phyloP scores from a whole-genome alignment of 2,329 filamentous ascomycete species.

The Pseudofabraea citricarpa region DNA sequence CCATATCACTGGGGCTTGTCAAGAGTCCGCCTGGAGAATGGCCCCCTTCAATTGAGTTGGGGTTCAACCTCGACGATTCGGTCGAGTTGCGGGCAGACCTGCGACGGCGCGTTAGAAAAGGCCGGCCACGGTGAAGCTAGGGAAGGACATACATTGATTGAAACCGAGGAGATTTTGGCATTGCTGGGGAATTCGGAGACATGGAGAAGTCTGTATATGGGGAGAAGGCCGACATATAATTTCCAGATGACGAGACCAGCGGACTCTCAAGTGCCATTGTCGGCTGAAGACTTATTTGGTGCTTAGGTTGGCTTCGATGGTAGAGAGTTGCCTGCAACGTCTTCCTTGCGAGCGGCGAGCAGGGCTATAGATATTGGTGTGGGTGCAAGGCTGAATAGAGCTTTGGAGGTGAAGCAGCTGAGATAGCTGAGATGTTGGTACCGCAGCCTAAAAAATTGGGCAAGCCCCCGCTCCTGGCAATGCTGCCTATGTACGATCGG shows the following conservation, averaged over 20 bases:
- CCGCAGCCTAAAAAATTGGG: too few relatives aligned
- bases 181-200: constrained; percentile 45
- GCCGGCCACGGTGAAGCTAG: constrained; percentile 1
- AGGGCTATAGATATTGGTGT: constrained; percentile 16
- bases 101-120: constrained; percentile 16
- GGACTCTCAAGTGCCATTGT: constrained; percentile 58
- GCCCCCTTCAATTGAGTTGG: constrained; percentile 36
- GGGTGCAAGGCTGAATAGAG: constrained; percentile 19
- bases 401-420: constrained; percentile 2
- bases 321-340: too few relatives aligned
- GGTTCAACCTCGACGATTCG: constrained; percentile 46
- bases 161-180: constrained; percentile 39
- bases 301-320: too few relatives aligned
- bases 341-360: constrained; percentile 8
- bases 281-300: constrained; percentile 15
- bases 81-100: constrained; percentile 39
- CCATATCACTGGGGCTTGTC: constrained; percentile 62
- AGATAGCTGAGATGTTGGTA: too few relatives aligned
- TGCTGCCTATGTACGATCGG: constrained; percentile 7
- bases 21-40: constrained; percentile 34
- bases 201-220: constrained; percentile 50
- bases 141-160: constrained; percentile 43
- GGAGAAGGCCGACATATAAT: constrained; percentile 48
- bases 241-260: constrained; percentile 56
- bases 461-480: constrained; percentile 3